Evolutionary conservation across 768 basidiomycete species (phyloP).

Genomic region (Macrolepiota fuliginosa): DNA sequence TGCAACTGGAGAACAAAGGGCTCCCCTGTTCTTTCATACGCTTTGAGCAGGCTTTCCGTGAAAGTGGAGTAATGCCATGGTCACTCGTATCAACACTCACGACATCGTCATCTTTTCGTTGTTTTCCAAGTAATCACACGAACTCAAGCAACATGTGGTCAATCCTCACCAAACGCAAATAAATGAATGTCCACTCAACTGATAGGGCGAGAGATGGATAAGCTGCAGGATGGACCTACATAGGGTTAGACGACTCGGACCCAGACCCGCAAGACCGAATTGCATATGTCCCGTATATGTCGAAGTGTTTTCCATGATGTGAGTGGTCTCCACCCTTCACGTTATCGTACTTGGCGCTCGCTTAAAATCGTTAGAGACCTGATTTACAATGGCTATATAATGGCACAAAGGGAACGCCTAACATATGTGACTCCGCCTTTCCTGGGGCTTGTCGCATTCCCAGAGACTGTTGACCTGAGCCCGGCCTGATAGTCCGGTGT

Average conservation of each 20-base stretch:
- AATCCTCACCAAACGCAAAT: neutral
- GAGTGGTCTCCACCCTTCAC: neutral
- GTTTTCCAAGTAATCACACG: neutral
- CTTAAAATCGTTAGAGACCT: neutral
- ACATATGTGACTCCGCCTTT: neutral
- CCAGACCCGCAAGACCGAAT: neutral
- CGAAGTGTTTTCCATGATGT: neutral
- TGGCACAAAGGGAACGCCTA: neutral
- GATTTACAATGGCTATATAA: neutral
- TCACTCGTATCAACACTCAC: neutral
- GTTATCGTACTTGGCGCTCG: neutral
- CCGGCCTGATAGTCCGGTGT: neutral
- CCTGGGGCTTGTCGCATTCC: no score
- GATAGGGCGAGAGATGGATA: neutral
- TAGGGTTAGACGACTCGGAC: neutral
- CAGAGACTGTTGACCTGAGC: no score
- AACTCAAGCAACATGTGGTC: neutral
- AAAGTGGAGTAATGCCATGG: neutral
- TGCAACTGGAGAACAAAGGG: conserved; percentile 1
- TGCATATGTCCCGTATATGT: no score
- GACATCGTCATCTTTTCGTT: neutral
- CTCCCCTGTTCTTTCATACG: neutral
- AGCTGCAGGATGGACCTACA: neutral
- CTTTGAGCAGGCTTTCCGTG: neutral
- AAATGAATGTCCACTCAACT: neutral